Evolutionary conservation across 2,329 filamentous ascomycete species (phyloP), one percentile per base, ranked within the genome.

Genomic region (Pseudogymnoascus sp.): DNA sequence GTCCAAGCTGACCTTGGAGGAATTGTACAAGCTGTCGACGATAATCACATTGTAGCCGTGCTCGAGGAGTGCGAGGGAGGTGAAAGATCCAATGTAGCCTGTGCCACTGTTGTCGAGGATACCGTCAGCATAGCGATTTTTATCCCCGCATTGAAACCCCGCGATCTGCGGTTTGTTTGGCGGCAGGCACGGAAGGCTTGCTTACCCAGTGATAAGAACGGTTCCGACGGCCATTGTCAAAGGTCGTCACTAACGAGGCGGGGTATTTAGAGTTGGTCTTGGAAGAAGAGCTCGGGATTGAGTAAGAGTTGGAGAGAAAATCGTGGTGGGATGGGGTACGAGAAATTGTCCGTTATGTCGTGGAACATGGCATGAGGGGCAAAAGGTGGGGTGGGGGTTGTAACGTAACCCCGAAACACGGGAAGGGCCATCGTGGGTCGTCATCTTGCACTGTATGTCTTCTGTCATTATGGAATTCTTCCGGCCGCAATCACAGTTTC

Each of bases 51-150:
- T 87, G 83, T 97, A 97, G 75, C 87, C 92, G 72, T 94, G 89
- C 74, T 97, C 83, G 69, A 99, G 90, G 27, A 99, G 89, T 61
- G 92, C 88, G 60, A 99, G 87, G 62, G 90, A 82, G 65, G 94
- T 99, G 82, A 97, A 97, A 59, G 93, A 97, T 75, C 94, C 94
- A 77, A 99, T 99, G 82, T 99, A 99, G 80, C 94, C 94, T 67
- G 92, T 96, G 73, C 94, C 94, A 83, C 94, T 97, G 74, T 64
- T 40, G 58, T 67, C 62, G 60, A 63, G 64, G 13, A 69, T 68
- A 68, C 69, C 69, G 67, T 67, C 64, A 35, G 60, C 62, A 67
- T 67, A 71, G 70, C 64, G 35, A 59, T 59, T 59, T 25, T 37
- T 59, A 4, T 42, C 27, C 29, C 35, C 25, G 36, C 31, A 52